Conservation (phyloP, 768 basidiomycete species). For the Sporobolomyces pararoseus region DNA sequence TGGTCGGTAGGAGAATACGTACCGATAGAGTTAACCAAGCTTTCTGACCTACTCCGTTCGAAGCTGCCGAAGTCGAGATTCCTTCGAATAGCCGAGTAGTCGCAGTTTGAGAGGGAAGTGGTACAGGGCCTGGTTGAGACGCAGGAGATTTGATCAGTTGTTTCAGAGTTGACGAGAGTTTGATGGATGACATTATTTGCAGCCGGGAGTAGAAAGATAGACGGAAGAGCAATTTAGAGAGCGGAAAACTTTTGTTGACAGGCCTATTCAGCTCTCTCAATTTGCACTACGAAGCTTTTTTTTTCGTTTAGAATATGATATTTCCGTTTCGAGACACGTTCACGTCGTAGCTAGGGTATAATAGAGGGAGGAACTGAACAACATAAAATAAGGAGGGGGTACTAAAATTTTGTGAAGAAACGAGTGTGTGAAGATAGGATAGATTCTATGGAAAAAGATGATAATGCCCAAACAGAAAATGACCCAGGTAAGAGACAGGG, state of each 20-base stretch:
- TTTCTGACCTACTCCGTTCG: slow-evolving; percentile 36
- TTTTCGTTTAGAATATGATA: neutral
- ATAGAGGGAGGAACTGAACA: neutral
- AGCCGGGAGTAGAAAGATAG: neutral
- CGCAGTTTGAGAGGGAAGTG: slow-evolving; percentile 41
- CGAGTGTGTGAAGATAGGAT: too few relatives aligned
- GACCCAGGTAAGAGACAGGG: neutral
- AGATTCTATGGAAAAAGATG: neutral
- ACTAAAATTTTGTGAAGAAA: too few relatives aligned
- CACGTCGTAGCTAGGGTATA: neutral
- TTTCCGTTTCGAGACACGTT: neutral
- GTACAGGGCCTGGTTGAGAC: slow-evolving; percentile 43
- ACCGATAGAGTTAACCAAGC: slow-evolving; percentile 47
- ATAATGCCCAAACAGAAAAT: neutral
- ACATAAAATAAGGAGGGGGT: neutral
- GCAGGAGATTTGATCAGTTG: slow-evolving; percentile 46
- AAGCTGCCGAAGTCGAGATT: slow-evolving; percentile 41
- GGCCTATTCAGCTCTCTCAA: too few relatives aligned
- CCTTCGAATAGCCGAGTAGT: slow-evolving; percentile 42
- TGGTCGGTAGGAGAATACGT: neutral
- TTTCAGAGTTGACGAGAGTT: slow-evolving; percentile 49
- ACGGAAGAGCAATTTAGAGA: neutral
- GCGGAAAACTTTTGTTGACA: neutral
- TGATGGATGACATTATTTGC: slow-evolving; percentile 9
- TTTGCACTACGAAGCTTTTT: neutral